phyloP scores from a whole-genome alignment of 2,329 filamentous ascomycete species.

The Colletotrichum musicola region DNA sequence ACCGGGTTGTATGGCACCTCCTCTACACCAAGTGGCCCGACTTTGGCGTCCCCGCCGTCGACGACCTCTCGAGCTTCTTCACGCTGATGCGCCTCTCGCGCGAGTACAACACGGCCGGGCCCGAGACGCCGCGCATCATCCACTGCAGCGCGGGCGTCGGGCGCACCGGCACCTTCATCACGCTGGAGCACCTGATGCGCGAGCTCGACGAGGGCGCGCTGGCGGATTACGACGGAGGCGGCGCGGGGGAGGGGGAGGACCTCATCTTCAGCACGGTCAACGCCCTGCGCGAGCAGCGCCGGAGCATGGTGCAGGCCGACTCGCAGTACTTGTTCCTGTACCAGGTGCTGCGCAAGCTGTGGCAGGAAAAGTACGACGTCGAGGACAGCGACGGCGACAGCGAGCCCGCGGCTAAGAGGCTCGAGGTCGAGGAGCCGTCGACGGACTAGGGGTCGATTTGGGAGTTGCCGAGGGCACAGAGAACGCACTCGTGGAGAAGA shows the following conservation, averaged over 20 bases:
- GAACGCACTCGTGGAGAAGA: conserved; percentile 33
- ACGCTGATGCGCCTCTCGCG: conserved; percentile 77
- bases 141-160: conserved; percentile 95
- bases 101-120: conserved; percentile 61
- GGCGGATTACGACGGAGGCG: conserved; percentile 56
- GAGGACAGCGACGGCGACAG: conserved; percentile 50
- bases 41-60: conserved; percentile 81
- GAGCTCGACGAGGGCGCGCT: conserved; percentile 84
- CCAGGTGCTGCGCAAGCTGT: conserved; percentile 81
- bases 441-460: conserved; percentile 42
- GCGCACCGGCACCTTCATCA: conserved; percentile 94
- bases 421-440: conserved; percentile 64
- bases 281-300: conserved; percentile 84
- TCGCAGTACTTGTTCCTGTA: conserved; percentile 90
- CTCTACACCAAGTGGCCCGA: conserved; percentile 92
- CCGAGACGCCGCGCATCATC: conserved; percentile 77
- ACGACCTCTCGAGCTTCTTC: conserved; percentile 76
- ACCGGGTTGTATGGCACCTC: conserved; percentile 78
- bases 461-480: too few relatives aligned
- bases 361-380: conserved; percentile 73
- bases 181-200: conserved; percentile 89
- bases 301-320: conserved; percentile 95
- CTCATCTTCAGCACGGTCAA: conserved; percentile 85
- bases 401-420: conserved; percentile 65
- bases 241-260: conserved; percentile 59